Base-by-base conservation (phyloP, 176 grass and related monocot species). In the Musa beccarii region DNA sequence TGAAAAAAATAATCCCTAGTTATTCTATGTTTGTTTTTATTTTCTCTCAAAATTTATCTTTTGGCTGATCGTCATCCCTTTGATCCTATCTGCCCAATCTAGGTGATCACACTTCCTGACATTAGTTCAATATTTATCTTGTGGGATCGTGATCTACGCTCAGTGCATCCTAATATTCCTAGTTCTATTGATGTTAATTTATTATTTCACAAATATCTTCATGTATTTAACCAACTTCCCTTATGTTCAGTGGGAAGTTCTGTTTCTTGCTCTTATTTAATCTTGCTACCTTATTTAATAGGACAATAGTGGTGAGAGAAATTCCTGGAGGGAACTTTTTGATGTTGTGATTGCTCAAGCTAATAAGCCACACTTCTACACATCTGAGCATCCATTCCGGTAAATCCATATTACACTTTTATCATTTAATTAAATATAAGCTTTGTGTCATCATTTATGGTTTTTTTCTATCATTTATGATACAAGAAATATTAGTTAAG, bases 321-420 rank as follows among this genome's bases (percentile, higher is more conserved):
- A 80, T 80, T 99, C 95, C 26, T 99, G 95, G 95, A 89, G 86
- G 81, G 95, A 92, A 74, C 88, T 99, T 53, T 99, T 99, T 78
- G 90, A 99, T 63, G 95, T 99, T 80, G 95, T 99, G 68, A 94
- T 99, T 91, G 95, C 95, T 22, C 82, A 94, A 75, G 95, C 95
- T 76, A 99, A 91, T 72, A 99, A 99, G 66, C 95, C 95, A 17
- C 82, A 77, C 68, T 99, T 99, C 83, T 99, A 99, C 55, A 93
- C 86, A 72, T 99, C 95, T 51, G 95, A 99, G 43, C 84, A 94
- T 15, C 95, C 95, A 11, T 99, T 99, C 81, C 88, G 95, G 95
- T 99, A 83, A 22, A 9, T 80, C 57, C 11, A 22, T 12, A 11
- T 61, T 21, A 63, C 14, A 1, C 23, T 73, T 52, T 43, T 52